Evolutionary conservation across 169 alveolate genomes (phyloP), one percentile per base, ranked within the genome.

Genomic region (Plasmodium gaboni): DNA sequence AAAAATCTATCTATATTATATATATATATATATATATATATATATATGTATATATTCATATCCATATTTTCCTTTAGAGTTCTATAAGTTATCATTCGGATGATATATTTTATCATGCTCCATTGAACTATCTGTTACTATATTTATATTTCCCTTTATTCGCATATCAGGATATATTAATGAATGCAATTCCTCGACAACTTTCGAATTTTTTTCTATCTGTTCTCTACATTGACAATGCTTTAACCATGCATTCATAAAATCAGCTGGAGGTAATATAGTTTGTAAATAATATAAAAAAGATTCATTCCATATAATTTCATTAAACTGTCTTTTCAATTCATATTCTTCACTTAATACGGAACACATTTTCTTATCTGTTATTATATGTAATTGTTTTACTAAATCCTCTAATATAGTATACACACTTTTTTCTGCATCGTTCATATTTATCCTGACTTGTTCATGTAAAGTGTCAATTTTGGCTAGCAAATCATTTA

Each of bases 221-320:
- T 80, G 85, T 57, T 65, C 73, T 19, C 90, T 19, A 24, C 38
- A 55, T 72, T 53, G 67, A 44, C 90, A 80, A 59, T 80, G 90
- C 9, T 68, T 80, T 12, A 80, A 88, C 97, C 97, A 95, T 15
- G 97, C 96, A 73, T 88, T 83, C 80, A 95, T 85, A 73, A 92
- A 95, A 74, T 95, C 97, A 24, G 97, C 97, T 12, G 97, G 96
- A 15, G 97, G 97, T 7, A 95, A 74, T 19, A 95, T 89, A 9
- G 95, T 88, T 55, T 93, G 96, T 13, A 89, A 92, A 44, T 92
- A 94, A 70, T 78, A 93, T 28, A 95, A 69, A 63, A 93, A 93
- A 0, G 91, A 86, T 72, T 95, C 97, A 26, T 94, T 85, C 96
- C 96, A 95, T 46, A 89, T 94, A n/a, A 95, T 90, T 87, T 88